Conservation (phyloP, 768 basidiomycete species). For the Lactarius tabidus region DNA sequence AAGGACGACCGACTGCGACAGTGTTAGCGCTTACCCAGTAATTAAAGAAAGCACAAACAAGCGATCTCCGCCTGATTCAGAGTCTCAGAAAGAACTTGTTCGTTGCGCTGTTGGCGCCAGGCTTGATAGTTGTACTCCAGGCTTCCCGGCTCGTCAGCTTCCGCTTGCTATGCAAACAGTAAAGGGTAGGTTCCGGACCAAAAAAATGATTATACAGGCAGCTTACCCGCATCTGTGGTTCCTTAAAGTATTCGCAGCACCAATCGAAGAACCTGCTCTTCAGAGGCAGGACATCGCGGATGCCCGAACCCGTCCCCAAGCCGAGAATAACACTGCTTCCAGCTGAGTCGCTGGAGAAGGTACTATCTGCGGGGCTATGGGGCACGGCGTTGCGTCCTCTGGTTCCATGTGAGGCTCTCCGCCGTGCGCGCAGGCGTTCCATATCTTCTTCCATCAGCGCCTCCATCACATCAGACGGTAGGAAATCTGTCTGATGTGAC, state of each 20-base stretch:
- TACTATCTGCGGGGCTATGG: conserved; percentile 69
- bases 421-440: conserved; percentile 77
- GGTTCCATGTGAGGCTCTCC: conserved; percentile 41
- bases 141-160: conserved; percentile 94
- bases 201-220: neutral
- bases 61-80: conserved; percentile 66
- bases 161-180: conserved; percentile 63
- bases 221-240: conserved; percentile 96
- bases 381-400: conserved; percentile 39
- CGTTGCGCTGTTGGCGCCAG: conserved; percentile 91
- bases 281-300: conserved; percentile 82
- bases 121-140: conserved; percentile 91
- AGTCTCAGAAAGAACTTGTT: conserved; percentile 68
- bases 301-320: conserved; percentile 73
- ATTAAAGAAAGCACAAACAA: conserved; percentile 44
- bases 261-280: conserved; percentile 94
- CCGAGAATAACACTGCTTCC: conserved; percentile 67
- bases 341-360: conserved; percentile 73
- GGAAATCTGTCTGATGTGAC: conserved; percentile 46
- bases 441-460: conserved; percentile 92
- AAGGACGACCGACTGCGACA: conserved; percentile 51
- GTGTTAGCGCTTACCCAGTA: conserved; percentile 8
- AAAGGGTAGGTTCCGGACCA: conserved; percentile 19
- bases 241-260: conserved; percentile 96
- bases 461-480: conserved; percentile 78